Percentiles rank a stretch among this genome's conserved stretches.
Evolutionary conservation across 1,284 basidiomycete genomes (phyloP).

Genomic region (Rhodotorula sp.): DNA sequence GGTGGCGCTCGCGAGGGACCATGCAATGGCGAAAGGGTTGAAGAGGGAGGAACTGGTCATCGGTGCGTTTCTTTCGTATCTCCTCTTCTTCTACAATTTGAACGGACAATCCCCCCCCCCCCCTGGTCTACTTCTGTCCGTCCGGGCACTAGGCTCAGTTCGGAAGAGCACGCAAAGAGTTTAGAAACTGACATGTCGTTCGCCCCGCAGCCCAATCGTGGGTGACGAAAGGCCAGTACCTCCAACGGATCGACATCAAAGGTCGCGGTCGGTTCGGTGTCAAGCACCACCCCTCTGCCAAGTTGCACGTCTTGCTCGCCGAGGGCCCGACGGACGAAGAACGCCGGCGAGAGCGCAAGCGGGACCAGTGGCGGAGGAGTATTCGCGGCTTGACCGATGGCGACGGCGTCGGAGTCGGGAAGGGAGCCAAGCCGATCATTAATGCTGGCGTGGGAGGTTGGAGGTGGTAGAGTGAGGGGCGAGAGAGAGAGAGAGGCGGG

Average conservation of each 20-base stretch:
- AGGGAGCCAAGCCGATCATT: conserved; percentile 18
- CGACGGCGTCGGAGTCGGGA: conserved; percentile 26
- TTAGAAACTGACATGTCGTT: conserved; percentile 3
- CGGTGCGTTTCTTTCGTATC: conserved; percentile 56
- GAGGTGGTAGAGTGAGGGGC: conserved; percentile 32
- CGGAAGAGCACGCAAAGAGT: background rate
- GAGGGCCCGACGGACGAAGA: conserved; percentile 79
- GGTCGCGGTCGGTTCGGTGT: conserved; percentile 80
- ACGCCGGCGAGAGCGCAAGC: conserved; percentile 62
- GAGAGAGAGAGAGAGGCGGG: too few relatives aligned
- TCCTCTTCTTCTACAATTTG: background rate
- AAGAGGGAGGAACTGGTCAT: conserved; percentile 73
- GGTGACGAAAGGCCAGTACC: conserved; percentile 79
- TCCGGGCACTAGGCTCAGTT: background rate
- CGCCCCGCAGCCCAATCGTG: conserved; percentile 72
- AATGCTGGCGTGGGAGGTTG: conserved; percentile 29
- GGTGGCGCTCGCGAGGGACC: conserved; percentile 79
- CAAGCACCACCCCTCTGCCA: conserved; percentile 72
- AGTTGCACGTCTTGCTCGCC: conserved; percentile 72
- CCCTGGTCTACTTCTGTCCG: background rate
- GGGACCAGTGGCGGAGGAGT: conserved; percentile 50
- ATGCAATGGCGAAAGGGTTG: conserved; percentile 77
- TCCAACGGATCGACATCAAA: conserved; percentile 74
- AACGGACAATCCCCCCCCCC: too few relatives aligned
- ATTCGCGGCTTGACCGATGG: conserved; percentile 41